Evolutionary conservation across 352 stramenopile genomes (phyloP).

Genomic region (Pythium sukuiense): DNA sequence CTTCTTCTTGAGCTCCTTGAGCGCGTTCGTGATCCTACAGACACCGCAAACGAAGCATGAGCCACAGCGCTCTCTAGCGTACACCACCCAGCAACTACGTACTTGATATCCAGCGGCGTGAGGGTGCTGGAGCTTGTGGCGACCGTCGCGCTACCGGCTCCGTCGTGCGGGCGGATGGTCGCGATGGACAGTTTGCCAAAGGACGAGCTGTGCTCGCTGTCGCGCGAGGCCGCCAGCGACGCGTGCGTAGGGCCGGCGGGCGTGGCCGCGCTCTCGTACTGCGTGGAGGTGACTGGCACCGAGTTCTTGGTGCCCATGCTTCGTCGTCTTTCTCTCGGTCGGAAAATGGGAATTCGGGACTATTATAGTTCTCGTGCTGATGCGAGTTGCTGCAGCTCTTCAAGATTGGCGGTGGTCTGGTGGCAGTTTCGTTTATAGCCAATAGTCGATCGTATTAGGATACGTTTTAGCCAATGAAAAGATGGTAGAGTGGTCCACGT

Average conservation of each 20-base stretch:
- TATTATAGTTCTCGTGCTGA: slow-evolving; percentile 5
- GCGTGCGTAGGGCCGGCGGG: slow-evolving; percentile 5
- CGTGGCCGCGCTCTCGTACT: slow-evolving; percentile 18
- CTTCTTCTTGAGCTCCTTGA: slow-evolving; percentile 74
- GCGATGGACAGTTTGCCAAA: slow-evolving; percentile 35
- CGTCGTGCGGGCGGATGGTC: slow-evolving; percentile 57
- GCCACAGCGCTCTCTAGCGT: neutral
- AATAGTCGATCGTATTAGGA: neutral
- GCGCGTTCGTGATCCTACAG: slow-evolving; percentile 69
- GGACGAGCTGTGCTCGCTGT: slow-evolving; percentile 4
- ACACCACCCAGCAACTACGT: slow-evolving; percentile 4
- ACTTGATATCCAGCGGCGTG: slow-evolving; percentile 76
- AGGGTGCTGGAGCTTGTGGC: slow-evolving; percentile 7
- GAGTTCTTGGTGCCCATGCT: slow-evolving; percentile 72
- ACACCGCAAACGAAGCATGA: neutral
- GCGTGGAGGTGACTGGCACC: slow-evolving; percentile 43
- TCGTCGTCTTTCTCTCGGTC: neutral
- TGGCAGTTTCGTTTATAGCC: slow-evolving; percentile 2
- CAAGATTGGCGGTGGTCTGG: slow-evolving; percentile 1
- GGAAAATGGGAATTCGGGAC: neutral
- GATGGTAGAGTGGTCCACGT: neutral
- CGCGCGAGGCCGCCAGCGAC: slow-evolving; percentile 6
- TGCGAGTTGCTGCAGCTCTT: slow-evolving; percentile 9
- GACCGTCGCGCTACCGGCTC: neutral
- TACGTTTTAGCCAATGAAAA: neutral